Base-by-base conservation (phyloP, 176 grass and related monocot genomes). In the Phoenix dactylifera region DNA sequence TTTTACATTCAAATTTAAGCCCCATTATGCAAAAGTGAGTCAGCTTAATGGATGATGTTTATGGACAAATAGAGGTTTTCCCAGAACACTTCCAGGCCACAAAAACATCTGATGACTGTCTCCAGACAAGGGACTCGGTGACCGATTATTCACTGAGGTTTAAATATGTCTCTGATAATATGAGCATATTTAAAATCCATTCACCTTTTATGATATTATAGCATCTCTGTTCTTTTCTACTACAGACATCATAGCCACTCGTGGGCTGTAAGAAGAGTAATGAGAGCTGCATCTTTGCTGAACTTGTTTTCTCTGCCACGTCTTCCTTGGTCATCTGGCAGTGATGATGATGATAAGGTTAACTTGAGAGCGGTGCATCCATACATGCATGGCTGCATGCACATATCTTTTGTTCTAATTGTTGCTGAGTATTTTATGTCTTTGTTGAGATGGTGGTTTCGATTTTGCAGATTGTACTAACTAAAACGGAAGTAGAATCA, bases 271-370 rank as follows among this genome's bases (percentile, higher is more conserved):
- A 84, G 79, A 76, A 71, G 77, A 65, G 83, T 87, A 55, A 90
- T 87, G 68, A 86, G 91, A 67, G 77, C 86, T 52, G 65, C 83
- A 24, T 90, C 92, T 57, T 65, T 97, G 49, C 25, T 97, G 51
- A 77, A 85, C 49, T 54, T 97, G 6, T 71, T 97, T 65, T 80
- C 77, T 23, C 65, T 97, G 16, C 75, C 81, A 62, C 92, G 80
- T 35, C 64, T 91, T 78, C 72, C 61, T 25, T 97, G 92, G 92
- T 78, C 80, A 30, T 75, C 79, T 19, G 72, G 51, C 71, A 78
- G 51, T 16, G 72, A 95, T 49, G 85, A 95, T 56, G 81, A 88
- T 54, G 87, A 91, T 50, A 97, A 97, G 81, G 92, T 97, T 70
- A 72, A 44, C 35, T 9, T 44, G 35, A 44, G 35, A 0, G 35